A percentile compares a stretch with the other conserved stretches of the same genome.
phyloP scores from a whole-genome alignment of 2,329 filamentous ascomycete genomes.

The Emergomyces orientalis region DNA sequence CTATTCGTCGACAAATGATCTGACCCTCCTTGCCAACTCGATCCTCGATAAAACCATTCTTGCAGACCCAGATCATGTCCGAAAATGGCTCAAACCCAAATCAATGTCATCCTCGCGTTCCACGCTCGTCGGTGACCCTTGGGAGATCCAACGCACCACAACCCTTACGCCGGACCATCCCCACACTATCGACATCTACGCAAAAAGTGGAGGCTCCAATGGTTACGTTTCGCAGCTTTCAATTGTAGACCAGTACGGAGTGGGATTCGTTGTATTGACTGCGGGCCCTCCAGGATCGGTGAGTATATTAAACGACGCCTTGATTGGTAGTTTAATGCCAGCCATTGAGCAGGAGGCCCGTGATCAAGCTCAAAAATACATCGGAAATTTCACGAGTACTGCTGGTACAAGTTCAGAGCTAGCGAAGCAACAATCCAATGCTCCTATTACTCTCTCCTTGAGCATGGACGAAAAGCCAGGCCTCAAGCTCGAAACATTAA shows the following conservation, averaged over 20 bases:
- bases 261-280: constrained; percentile 26
- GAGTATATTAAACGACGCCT: constrained; percentile 23
- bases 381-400: constrained; percentile 12
- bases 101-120: constrained; percentile 24
- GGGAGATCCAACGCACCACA: constrained; percentile 29
- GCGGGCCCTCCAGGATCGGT: constrained; percentile 23
- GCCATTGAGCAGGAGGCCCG: constrained; percentile 24
- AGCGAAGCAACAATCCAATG: not conserved
- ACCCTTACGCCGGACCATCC: constrained; percentile 22
- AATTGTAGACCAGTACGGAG: constrained; percentile 30
- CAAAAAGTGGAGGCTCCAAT: constrained; percentile 29
- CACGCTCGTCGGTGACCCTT: constrained; percentile 30
- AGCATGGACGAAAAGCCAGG: constrained; percentile 15
- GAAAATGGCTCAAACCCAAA: constrained; percentile 30
- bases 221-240: constrained; percentile 30
- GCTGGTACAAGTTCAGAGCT: not conserved
- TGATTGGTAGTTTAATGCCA: constrained; percentile 23
- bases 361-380: constrained; percentile 18
- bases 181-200: constrained; percentile 27
- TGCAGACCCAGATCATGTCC: constrained; percentile 19
- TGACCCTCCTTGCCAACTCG: constrained; percentile 23
- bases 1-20: constrained; percentile 28
- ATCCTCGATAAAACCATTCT: constrained; percentile 24
- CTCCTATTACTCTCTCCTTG: constrained; percentile 8
- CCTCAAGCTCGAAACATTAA: constrained; percentile 15